These are phyloP conservation scores for Solanum etuberosum DNA, from an alignment of 257 asterid species.

Conservation along the genomic window DNA sequence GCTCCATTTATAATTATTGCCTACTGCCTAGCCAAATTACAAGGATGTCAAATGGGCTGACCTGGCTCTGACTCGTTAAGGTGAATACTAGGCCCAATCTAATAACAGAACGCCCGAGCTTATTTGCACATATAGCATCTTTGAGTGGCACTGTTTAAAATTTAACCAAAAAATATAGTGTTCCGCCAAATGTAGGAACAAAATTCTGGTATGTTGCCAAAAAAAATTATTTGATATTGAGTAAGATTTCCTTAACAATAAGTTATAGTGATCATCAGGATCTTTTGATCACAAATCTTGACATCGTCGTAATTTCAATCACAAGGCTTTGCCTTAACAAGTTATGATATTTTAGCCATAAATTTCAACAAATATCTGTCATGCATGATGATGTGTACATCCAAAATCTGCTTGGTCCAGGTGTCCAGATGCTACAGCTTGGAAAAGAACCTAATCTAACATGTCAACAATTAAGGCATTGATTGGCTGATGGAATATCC, in stretches of 20 bases:
- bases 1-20: background rate
- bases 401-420: slow-evolving; percentile 1
- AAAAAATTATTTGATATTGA: background rate
- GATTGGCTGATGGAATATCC: slow-evolving; percentile 32
- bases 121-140: background rate
- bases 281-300: background rate
- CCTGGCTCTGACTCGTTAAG: background rate
- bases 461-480: slow-evolving; percentile 6
- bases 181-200: no score
- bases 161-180: no score
- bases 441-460: slow-evolving; percentile 18
- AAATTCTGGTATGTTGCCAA: background rate
- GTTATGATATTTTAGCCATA: background rate
- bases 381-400: background rate
- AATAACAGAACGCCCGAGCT: no score
- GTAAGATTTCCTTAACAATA: background rate
- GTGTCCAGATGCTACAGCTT: slow-evolving; percentile 4
- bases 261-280: background rate
- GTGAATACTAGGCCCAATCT: no score
- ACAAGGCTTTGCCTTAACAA: background rate
- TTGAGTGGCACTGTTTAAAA: background rate
- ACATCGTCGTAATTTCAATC: background rate
- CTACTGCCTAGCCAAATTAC: background rate
- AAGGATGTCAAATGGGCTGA: background rate
- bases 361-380: background rate